Evolutionary conservation across 768 basidiomycete species (phyloP).

Genomic region (Lactifluus hygrophoroides): DNA sequence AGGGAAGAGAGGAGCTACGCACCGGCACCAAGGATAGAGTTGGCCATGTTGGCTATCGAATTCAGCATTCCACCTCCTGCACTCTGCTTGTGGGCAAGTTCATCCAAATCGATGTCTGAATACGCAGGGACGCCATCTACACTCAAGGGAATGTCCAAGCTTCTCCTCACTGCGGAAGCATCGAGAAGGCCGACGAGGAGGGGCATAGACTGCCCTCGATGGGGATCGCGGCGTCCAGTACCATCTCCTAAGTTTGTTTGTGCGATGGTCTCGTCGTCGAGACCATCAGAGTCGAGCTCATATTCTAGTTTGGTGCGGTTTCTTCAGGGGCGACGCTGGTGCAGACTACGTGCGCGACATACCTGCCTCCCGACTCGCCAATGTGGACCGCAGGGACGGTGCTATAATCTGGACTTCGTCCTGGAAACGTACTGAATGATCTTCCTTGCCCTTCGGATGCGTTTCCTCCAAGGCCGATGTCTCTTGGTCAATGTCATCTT

Average conservation of each 20-base stretch:
- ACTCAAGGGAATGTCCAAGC: slow-evolving; percentile 44
- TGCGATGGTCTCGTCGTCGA: slow-evolving; percentile 43
- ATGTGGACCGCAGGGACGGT: slow-evolving; percentile 62
- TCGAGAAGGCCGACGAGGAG: slow-evolving; percentile 76
- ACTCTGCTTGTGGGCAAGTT: slow-evolving; percentile 54
- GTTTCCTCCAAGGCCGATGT: slow-evolving; percentile 26
- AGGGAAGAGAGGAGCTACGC: slow-evolving; percentile 25
- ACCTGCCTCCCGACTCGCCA: slow-evolving; percentile 76
- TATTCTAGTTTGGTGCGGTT: slow-evolving; percentile 45
- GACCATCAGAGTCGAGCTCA: slow-evolving; percentile 76
- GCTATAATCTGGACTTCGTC: slow-evolving; percentile 63
- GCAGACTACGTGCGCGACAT: slow-evolving; percentile 32
- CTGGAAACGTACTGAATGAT: slow-evolving; percentile 46
- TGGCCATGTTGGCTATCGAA: slow-evolving; percentile 90
- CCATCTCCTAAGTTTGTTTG: slow-evolving; percentile 29
- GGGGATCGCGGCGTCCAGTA: slow-evolving; percentile 27
- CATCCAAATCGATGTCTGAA: slow-evolving; percentile 56
- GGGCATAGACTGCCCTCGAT: slow-evolving; percentile 55
- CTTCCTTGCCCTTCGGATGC: slow-evolving; percentile 13
- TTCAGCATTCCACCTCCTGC: slow-evolving; percentile 70
- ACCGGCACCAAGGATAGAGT: slow-evolving; percentile 93
- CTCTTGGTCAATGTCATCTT: slow-evolving; percentile 39
- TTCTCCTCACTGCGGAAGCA: slow-evolving; percentile 46
- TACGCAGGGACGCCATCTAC: slow-evolving; percentile 25
- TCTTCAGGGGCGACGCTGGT: background rate